Evolutionary conservation across 1,284 basidiomycete genomes (phyloP).

Genomic region (Puccinia horiana): DNA sequence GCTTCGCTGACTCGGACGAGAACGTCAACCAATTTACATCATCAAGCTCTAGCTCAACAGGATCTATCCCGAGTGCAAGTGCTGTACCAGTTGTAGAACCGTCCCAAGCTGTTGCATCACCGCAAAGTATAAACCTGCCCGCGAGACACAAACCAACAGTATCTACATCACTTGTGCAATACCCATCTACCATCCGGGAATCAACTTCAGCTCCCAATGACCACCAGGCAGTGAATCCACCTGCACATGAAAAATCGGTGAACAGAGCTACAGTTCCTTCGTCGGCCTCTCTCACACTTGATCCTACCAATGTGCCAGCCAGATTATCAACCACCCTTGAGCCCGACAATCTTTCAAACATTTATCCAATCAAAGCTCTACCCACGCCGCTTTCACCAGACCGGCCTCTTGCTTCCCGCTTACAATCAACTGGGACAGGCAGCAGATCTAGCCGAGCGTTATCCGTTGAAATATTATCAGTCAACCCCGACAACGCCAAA

Average conservation of each 20-base stretch:
- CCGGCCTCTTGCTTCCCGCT: conserved; percentile 31
- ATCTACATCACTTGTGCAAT: neutral
- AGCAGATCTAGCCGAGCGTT: neutral
- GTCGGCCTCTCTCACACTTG: neutral
- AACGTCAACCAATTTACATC: neutral
- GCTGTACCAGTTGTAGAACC: neutral
- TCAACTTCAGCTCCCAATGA: neutral
- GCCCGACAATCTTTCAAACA: neutral
- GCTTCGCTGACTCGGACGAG: conserved; percentile 36
- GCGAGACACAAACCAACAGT: neutral
- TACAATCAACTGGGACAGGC: conserved; percentile 17
- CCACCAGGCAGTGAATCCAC: neutral
- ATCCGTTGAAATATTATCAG: neutral
- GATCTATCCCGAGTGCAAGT: neutral
- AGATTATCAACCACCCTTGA: neutral
- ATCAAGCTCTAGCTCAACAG: neutral
- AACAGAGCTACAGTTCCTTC: neutral
- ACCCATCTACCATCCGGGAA: neutral
- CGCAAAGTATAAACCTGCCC: neutral
- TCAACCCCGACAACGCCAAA: neutral
- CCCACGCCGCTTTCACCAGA: conserved; percentile 28
- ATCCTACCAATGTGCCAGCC: neutral
- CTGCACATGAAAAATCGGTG: neutral
- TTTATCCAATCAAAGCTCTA: neutral
- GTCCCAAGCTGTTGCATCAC: neutral